Evolutionary conservation across 306 rosid genomes (phyloP).

Genomic region (Potentilla sterilis): DNA sequence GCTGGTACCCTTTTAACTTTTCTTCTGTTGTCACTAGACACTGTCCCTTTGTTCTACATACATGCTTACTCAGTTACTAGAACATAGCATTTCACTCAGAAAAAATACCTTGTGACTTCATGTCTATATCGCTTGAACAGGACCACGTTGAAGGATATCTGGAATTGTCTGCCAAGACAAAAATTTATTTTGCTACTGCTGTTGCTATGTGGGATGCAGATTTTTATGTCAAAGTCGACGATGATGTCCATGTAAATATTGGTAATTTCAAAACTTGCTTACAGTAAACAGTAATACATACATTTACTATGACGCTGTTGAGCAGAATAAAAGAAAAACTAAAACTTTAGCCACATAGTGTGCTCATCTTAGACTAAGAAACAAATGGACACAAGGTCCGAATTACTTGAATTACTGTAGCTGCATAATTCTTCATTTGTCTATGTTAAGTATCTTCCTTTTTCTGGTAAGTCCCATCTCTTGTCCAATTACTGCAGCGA

Average conservation of each 20-base stretch:
- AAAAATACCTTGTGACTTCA: constrained; percentile 14
- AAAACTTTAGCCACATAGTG: background rate
- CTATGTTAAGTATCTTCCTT: background rate
- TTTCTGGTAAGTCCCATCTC: constrained; percentile 10
- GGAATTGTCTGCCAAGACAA: constrained; percentile 95
- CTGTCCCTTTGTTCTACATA: background rate
- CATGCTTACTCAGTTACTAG: constrained; percentile 6
- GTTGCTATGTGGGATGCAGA: constrained; percentile 94
- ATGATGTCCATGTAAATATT: constrained; percentile 95
- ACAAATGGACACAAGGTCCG: background rate
- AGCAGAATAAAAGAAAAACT: background rate
- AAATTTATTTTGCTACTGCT: constrained; percentile 84
- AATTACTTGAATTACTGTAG: background rate
- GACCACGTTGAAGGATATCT: constrained; percentile 98
- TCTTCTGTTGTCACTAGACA: constrained; percentile 20
- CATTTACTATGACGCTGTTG: too few species aligned
- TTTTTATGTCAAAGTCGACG: constrained; percentile 95
- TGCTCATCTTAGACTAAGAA: background rate
- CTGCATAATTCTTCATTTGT: background rate
- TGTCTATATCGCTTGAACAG: constrained; percentile 38
- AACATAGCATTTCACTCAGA: background rate
- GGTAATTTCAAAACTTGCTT: constrained; percentile 41
- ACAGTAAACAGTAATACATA: constrained; percentile 6
- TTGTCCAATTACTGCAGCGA: constrained; percentile 54
- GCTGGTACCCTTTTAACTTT: constrained; percentile 53